A percentile compares a stretch with the other conserved stretches of the same genome.
These are phyloP conservation scores for Ammopiptanthus mongolicus DNA, from an alignment of 306 rosid genomes.

Conservation along the genomic window DNA sequence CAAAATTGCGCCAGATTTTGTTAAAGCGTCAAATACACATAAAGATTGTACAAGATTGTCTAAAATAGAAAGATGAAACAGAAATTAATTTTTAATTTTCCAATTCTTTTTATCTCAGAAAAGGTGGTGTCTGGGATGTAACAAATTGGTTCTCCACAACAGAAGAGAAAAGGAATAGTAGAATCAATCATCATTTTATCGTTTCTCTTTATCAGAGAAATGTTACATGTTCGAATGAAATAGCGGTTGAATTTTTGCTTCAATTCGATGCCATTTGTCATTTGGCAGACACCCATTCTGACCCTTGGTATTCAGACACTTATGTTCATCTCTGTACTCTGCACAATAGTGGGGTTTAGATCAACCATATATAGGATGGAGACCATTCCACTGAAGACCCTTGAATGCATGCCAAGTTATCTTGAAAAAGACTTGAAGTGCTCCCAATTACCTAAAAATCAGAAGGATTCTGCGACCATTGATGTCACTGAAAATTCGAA, in stretches of 20 bases:
- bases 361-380: not conserved
- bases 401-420: not conserved
- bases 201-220: slow-evolving; percentile 11
- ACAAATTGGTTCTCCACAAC: slow-evolving; percentile 15
- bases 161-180: not conserved
- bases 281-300: not conserved
- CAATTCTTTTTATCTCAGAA: slow-evolving; percentile 29
- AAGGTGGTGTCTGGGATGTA: slow-evolving; percentile 30
- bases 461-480: not conserved
- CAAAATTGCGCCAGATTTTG: slow-evolving; percentile 25
- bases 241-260: not conserved
- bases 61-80: slow-evolving; percentile 13
- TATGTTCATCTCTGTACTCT: not conserved
- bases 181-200: not conserved
- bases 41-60: slow-evolving; percentile 16
- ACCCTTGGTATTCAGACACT: too few relatives aligned
- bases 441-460: not conserved
- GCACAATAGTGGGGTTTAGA: not conserved
- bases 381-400: not conserved
- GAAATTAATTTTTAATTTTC: slow-evolving; percentile 8
- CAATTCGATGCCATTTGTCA: not conserved
- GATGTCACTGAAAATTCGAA: not conserved
- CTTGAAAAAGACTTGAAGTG: not conserved
- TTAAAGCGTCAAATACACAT: slow-evolving; percentile 14
- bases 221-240: too few relatives aligned